A percentile compares a stretch with the other conserved stretches of the same genome.
These are phyloP conservation scores for Allantophomopsis lycopodina DNA, from an alignment of 2,329 filamentous ascomycete species.

Conservation along the genomic window DNA sequence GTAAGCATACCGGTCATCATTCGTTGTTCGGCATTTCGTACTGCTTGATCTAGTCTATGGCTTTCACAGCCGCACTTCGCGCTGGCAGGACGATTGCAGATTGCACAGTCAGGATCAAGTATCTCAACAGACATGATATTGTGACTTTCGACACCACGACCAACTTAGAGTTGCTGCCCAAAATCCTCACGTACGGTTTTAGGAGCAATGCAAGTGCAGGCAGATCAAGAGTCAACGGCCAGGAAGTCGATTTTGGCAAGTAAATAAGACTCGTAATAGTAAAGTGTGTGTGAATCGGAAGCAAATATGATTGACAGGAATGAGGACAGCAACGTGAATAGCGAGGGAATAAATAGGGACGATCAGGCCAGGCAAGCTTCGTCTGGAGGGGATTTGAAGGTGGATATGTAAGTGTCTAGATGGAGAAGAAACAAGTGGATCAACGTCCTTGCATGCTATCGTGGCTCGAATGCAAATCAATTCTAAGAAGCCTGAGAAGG, in stretches of 20 bases:
- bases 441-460: slow-evolving; percentile 8
- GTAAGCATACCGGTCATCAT: slow-evolving; percentile 50
- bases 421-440: background rate
- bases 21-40: slow-evolving; percentile 46
- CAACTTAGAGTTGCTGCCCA: slow-evolving; percentile 8
- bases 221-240: no score
- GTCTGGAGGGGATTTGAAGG: no score
- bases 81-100: slow-evolving; percentile 46
- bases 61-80: slow-evolving; percentile 52
- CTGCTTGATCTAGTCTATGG: slow-evolving; percentile 46
- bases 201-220: no score
- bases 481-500: background rate
- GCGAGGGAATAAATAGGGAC: no score
- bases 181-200: slow-evolving; percentile 14
- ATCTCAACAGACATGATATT: slow-evolving; percentile 33
- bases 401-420: no score
- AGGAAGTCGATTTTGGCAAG: no score
- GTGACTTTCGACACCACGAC: slow-evolving; percentile 25
- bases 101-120: slow-evolving; percentile 59
- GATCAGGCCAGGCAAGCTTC: no score
- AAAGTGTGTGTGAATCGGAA: no score
- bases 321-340: no score
- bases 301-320: no score
- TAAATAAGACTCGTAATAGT: no score
- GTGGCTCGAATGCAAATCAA: slow-evolving; percentile 18